Evolutionary conservation across 768 basidiomycete genomes (phyloP), one percentile per base, ranked within the genome.

Genomic region (Gloeostereum incarnatum): DNA sequence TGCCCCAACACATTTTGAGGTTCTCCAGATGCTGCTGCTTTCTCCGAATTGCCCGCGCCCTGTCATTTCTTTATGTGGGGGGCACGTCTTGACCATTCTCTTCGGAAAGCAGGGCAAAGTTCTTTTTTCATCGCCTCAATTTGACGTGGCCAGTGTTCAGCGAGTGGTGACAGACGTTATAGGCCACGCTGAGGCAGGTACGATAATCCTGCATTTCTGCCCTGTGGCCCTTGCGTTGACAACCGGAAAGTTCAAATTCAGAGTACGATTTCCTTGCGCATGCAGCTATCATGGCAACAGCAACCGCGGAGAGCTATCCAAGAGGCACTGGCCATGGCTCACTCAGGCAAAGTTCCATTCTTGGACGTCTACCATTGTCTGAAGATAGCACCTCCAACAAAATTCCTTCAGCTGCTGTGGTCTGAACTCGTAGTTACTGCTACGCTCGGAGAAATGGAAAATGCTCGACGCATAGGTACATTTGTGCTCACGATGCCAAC

Each of bases 341-440:
- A 74, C 24, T 62, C 75, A 11, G 76, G 75, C 32, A 83, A 79
- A 43, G 71, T 73, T 0, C 75, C 81, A 9, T 65, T 58, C 30
- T 61, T 90, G 37, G 80, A 88, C 47, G 63, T 88, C 25, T 67
- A 75, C 34, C 69, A 74, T 19, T 84, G 79, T 47, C 63, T 86
- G n/a, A 69, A 69, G 30, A 57, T 73, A 40, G 61, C 63, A 1
- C 58, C 75, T 3, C 75, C 81, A 3, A 68, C 71, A 6, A 66
- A 70, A 42, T 86, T 89, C 49, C 65, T 89, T 24, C 56, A 68
- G 18, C 49, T 72, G 1, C 61, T 88, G n/a, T 90, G 86, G 85
- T 60, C 62, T 10, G 81, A 86, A 50, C 57, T 86, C 22, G 56
- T 63, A 21, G 53, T 60, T 17, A 62, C 73, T 2, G 72, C 77